Evolutionary conservation across 768 basidiomycete genomes (phyloP), one percentile per base, ranked within the genome.

Genomic region (Suillus sp.): DNA sequence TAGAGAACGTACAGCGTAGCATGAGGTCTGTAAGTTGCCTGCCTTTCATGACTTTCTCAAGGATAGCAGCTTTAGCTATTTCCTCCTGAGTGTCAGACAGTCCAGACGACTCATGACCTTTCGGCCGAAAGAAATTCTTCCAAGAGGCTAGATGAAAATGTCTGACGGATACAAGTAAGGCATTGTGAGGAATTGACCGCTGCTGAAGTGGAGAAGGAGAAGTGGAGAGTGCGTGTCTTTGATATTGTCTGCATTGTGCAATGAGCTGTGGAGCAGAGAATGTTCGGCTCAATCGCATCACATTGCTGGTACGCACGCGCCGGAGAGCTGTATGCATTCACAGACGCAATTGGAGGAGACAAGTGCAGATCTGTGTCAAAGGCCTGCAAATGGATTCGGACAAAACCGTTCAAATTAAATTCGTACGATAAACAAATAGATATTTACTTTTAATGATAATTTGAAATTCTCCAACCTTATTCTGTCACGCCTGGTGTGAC

Each of bases 1-100:
- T 62, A 60, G 61, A 66, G 59, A 48, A 84, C 92, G 80, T 73
- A 95, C 95, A 96, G 69, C 94, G 87, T 64, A 97, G 80, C 86
- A 93, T 92, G 65, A 96, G 86, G 70, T 96, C 95, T 38, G 92
- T 86, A 27, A 93, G 92, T 69, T 94, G 90, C 59, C 93, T 85
- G 62, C 91, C 90, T 73, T 92, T 92, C 84, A 93, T 88, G 64
- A 91, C 88, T 67, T 90, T 92, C 70, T 93, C 92, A 56, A 94
- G 78, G 64, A 95, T 88, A 58, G 88, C 87, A 34, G 83, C 84
- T 70, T 88, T 87, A 1, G 89, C 84, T 38, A 80, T 81, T 69
- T 92, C 90, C 75, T 94, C 91, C 69, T 89, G 84, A 54, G 70
- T 77, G 62, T 79, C 78, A 37, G 80, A 70, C 20, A 72, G 40